phyloP scores from a whole-genome alignment of 176 grass and related monocot species.

The Hyparrhenia diplandra region DNA sequence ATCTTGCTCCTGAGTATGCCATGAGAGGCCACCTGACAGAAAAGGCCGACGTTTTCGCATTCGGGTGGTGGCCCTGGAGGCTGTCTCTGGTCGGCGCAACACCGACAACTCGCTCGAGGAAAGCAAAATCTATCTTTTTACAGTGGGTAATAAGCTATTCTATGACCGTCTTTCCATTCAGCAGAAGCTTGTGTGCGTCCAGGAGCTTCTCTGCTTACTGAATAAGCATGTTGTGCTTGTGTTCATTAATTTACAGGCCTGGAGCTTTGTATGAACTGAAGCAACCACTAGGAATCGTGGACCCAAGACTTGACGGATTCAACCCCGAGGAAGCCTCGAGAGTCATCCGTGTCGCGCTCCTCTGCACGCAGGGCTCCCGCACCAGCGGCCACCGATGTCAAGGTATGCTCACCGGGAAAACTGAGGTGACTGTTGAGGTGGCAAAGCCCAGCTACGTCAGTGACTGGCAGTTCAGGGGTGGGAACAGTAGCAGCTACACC shows the following conservation, averaged over 20 bases:
- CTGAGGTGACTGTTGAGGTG: slow-evolving; percentile 22
- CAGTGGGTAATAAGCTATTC: slow-evolving; percentile 52
- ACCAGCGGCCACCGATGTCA: slow-evolving; percentile 45
- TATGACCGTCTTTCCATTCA: not conserved
- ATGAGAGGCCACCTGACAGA: slow-evolving; percentile 67
- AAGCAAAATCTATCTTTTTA: slow-evolving; percentile 48
- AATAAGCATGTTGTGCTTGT: not conserved
- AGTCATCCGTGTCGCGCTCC: slow-evolving; percentile 35
- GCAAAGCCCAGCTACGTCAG: slow-evolving; percentile 48
- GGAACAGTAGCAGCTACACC: slow-evolving; percentile 17
- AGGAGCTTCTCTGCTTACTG: not conserved
- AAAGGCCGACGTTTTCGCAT: slow-evolving; percentile 60
- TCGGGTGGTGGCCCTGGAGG: slow-evolving; percentile 53
- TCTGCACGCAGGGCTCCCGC: slow-evolving; percentile 47
- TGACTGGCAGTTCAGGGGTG: slow-evolving; percentile 37
- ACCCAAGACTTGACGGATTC: slow-evolving; percentile 27
- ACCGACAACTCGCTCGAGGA: slow-evolving; percentile 15
- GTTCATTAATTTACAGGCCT: slow-evolving; percentile 28
- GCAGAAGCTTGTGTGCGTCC: not conserved
- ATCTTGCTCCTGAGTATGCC: slow-evolving; percentile 67
- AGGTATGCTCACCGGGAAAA: slow-evolving; percentile 40
- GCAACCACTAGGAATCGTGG: slow-evolving; percentile 27
- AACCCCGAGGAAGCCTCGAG: slow-evolving; percentile 22
- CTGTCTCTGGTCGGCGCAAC: slow-evolving; percentile 46
- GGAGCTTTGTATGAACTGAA: slow-evolving; percentile 47